Percentiles rank a stretch among this genome's conserved stretches.
These are phyloP conservation scores for Globisporangium cystogenes DNA, from an alignment of 352 stramenopile species.

Conservation along the genomic window DNA sequence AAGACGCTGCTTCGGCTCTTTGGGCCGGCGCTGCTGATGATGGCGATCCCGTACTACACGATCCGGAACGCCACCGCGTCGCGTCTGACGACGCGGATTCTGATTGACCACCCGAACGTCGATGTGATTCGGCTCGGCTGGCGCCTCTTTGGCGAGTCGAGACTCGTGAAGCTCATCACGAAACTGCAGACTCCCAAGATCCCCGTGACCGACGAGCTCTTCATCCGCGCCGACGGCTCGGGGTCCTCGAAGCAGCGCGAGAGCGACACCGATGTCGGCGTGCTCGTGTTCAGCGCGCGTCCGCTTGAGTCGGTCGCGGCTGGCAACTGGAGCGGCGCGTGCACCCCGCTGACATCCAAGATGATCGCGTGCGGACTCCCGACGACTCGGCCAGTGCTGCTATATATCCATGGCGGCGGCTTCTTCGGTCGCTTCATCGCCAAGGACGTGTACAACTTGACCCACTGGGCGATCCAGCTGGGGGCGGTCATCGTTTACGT, in stretches of 20 bases:
- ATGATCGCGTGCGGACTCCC: conserved; percentile 77
- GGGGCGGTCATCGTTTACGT: conserved; percentile 86
- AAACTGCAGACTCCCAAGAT: conserved; percentile 59
- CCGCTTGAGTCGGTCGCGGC: conserved; percentile 53
- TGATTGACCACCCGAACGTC: conserved; percentile 81
- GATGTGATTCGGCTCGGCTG: conserved; percentile 83
- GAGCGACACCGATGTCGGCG: conserved; percentile 48
- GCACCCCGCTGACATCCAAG: conserved; percentile 35
- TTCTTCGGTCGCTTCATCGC: conserved; percentile 88
- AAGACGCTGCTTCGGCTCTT: conserved; percentile 59
- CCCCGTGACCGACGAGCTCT: conserved; percentile 59
- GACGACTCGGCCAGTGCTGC: conserved; percentile 54
- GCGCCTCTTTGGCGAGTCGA: conserved; percentile 79
- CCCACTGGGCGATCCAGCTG: conserved; percentile 55
- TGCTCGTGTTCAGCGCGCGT: conserved; percentile 69
- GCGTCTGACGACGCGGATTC: conserved; percentile 66
- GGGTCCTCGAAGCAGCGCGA: conserved; percentile 23
- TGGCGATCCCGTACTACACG: conserved; percentile 80
- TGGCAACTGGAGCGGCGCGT: conserved; percentile 66
- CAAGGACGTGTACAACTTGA: conserved; percentile 78
- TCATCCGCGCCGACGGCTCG: conserved; percentile 43
- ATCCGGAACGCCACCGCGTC: conserved; percentile 67
- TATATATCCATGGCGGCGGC: conserved; percentile 85
- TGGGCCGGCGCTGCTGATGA: conserved; percentile 45
- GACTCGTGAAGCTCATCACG: conserved; percentile 60